Evolutionary conservation across 202 grass and related monocot species (phyloP).

Genomic region (Panicum virgatum): DNA sequence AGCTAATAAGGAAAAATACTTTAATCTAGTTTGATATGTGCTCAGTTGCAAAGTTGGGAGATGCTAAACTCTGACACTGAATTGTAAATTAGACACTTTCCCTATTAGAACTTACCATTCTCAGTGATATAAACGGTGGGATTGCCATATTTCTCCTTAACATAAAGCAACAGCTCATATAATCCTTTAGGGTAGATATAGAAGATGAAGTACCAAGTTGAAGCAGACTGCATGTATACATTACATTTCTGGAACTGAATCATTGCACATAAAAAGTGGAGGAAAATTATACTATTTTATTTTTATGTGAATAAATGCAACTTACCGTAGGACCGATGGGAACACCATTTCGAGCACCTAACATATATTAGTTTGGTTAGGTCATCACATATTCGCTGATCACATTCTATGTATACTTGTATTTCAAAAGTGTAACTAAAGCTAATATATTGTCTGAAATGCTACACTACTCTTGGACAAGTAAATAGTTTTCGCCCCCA

Average conservation of each 20-base stretch:
- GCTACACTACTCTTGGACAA: not conserved
- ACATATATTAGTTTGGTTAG: not conserved
- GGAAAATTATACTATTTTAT: not conserved
- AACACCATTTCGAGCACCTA: slow-evolving; percentile 55
- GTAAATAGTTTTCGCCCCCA: not conserved
- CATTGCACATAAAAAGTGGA: not conserved
- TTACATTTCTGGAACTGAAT: not conserved
- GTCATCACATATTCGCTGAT: not conserved
- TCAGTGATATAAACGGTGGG: slow-evolving; percentile 70
- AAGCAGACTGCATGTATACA: slow-evolving; percentile 45
- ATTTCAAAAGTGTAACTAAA: not conserved
- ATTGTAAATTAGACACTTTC: not conserved
- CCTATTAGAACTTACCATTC: slow-evolving; percentile 43
- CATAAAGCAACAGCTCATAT: slow-evolving; percentile 50
- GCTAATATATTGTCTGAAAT: not conserved
- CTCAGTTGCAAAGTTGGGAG: not conserved
- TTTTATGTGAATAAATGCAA: not conserved
- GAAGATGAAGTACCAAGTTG: slow-evolving; percentile 46
- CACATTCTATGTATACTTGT: not conserved
- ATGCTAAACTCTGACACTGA: not conserved
- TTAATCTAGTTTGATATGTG: not conserved
- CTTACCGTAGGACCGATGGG: slow-evolving; percentile 57
- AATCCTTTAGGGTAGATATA: slow-evolving; percentile 65
- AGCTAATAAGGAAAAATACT: not conserved
- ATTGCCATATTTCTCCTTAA: slow-evolving; percentile 64